These are phyloP conservation scores for Aphanomyces invadans DNA, from an alignment of 352 stramenopile genomes.

Conservation along the genomic window DNA sequence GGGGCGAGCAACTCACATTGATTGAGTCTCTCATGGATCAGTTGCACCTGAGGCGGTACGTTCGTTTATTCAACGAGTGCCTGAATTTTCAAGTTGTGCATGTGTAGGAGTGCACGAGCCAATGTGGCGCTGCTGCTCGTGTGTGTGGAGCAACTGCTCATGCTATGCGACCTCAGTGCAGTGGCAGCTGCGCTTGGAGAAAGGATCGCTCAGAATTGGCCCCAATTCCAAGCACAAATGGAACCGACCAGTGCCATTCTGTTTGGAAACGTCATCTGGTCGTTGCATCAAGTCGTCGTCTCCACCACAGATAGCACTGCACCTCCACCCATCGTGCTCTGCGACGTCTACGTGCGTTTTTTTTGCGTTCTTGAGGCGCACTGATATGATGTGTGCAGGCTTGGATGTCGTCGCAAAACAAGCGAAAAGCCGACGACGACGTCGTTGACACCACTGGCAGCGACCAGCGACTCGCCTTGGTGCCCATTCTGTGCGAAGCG, in stretches of 20 bases:
- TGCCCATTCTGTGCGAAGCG: conserved; percentile 1
- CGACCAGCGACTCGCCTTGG: neutral
- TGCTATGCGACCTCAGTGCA: neutral
- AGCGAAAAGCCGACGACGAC: neutral
- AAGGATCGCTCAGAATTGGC: neutral
- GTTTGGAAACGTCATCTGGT: conserved; percentile 1
- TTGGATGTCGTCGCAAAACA: neutral
- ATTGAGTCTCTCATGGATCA: conserved; percentile 13
- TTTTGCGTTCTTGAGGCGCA: neutral
- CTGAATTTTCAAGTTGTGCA: no score
- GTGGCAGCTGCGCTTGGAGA: neutral
- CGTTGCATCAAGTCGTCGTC: neutral
- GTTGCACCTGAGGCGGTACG: conserved; percentile 5
- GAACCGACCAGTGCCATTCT: conserved; percentile 1
- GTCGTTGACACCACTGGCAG: neutral
- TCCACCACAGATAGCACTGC: neutral
- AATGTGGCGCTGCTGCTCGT: conserved; percentile 9
- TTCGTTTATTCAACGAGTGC: no score
- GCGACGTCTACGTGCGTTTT: neutral
- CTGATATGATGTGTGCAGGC: neutral
- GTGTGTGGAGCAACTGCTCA: neutral
- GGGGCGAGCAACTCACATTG: conserved; percentile 12
- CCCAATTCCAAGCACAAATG: neutral
- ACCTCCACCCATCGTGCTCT: neutral
- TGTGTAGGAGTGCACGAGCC: neutral